A percentile compares a stretch with the other conserved stretches of the same genome.
phyloP scores from a whole-genome alignment of 176 grass and related monocot genomes.

The Tillandsia fasciculata region DNA sequence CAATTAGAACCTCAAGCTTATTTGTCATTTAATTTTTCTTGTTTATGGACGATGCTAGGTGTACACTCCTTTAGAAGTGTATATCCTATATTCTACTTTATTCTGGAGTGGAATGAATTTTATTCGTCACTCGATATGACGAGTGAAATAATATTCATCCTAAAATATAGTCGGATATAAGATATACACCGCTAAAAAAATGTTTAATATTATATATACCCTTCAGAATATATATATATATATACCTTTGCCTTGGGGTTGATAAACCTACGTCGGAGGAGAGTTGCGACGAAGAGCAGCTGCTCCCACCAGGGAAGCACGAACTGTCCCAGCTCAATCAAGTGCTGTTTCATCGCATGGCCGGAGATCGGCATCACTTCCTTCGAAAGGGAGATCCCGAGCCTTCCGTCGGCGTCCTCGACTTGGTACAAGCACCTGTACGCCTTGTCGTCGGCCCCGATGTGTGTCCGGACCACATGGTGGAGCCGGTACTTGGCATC shows the following conservation, averaged over 20 bases:
- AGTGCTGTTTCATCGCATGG: not conserved
- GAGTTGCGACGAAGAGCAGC: not conserved
- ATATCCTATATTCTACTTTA: too few relatives aligned
- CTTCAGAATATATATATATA: not conserved
- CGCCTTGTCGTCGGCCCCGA: not conserved
- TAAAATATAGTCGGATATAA: too few relatives aligned
- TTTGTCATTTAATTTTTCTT: too few relatives aligned
- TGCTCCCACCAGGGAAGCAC: not conserved
- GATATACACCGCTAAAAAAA: too few relatives aligned
- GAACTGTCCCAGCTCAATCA: not conserved
- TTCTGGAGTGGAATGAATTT: too few relatives aligned
- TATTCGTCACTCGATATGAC: too few relatives aligned
- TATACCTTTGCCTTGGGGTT: not conserved
- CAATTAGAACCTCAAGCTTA: too few relatives aligned
- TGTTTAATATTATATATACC: too few relatives aligned
- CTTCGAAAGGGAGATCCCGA: not conserved
- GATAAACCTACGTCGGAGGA: not conserved
- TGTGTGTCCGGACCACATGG: not conserved
- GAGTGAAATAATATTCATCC: too few relatives aligned
- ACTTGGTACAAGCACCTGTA: not conserved
- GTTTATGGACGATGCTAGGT: too few relatives aligned
- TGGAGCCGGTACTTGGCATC: not conserved
- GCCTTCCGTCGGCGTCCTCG: not conserved
- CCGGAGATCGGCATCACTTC: not conserved
- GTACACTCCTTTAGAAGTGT: too few relatives aligned